Evolutionary conservation across 371 early-diverging fungal genomes (phyloP).

Genomic region (Blastocladiella emersonii): DNA sequence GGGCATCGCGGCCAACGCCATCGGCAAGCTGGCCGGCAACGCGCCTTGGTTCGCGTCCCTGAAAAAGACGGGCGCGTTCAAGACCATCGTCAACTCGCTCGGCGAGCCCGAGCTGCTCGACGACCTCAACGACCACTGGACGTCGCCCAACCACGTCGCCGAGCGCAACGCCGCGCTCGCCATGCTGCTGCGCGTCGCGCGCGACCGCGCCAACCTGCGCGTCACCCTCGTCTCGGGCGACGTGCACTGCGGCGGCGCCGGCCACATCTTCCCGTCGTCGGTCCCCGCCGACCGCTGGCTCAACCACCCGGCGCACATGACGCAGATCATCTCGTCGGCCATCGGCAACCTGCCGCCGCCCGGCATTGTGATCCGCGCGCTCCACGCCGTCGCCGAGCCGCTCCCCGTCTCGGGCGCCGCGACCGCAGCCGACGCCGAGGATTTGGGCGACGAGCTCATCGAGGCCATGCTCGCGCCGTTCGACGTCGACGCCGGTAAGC

Average conservation of each 20-base stretch:
- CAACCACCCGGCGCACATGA: constrained; percentile 51
- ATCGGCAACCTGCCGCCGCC: constrained; percentile 39
- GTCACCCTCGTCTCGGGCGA: constrained; percentile 74
- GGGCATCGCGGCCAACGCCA: neutral
- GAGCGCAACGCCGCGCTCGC: constrained; percentile 53
- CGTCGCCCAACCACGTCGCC: constrained; percentile 46
- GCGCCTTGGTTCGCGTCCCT: constrained; percentile 16
- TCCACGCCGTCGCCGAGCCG: constrained; percentile 21
- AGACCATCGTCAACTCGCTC: constrained; percentile 41
- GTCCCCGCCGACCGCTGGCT: constrained; percentile 36
- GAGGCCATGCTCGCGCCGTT: constrained; percentile 36
- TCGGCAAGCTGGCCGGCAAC: constrained; percentile 21
- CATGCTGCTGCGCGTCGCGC: constrained; percentile 48
- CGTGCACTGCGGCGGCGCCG: constrained; percentile 69
- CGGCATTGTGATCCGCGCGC: constrained; percentile 17
- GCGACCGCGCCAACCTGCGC: constrained; percentile 36
- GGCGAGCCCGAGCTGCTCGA: constrained; percentile 73
- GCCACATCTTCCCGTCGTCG: constrained; percentile 10
- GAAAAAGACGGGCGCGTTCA: constrained; percentile 31
- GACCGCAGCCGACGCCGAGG: no score
- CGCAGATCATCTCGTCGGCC: constrained; percentile 59
- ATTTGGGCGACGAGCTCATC: constrained; percentile 22
- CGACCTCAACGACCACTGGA: constrained; percentile 71
- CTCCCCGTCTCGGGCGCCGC: no score
- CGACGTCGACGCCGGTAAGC: constrained; percentile 28